These are phyloP conservation scores for Fusarium pseudonygamai DNA, from an alignment of 2,329 filamentous ascomycete species.

Conservation along the genomic window DNA sequence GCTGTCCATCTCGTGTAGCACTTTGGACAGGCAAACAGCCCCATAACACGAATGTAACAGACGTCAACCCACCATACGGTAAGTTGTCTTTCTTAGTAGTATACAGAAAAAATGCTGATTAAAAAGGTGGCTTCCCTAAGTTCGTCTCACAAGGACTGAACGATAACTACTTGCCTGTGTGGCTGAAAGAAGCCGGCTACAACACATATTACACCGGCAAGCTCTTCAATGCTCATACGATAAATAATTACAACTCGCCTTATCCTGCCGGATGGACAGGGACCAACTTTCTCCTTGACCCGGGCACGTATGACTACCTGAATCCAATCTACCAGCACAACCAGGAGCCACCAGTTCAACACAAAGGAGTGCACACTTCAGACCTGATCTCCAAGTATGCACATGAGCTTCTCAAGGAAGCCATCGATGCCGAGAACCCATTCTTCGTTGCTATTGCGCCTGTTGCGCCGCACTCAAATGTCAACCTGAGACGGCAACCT, in stretches of 20 bases:
- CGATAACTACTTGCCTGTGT: conserved; percentile 73
- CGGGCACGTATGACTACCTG: conserved; percentile 54
- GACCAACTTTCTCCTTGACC: conserved; percentile 49
- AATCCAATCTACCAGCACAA: conserved; percentile 61
- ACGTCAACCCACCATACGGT: neutral
- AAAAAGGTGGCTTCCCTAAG: conserved; percentile 65
- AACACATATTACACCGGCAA: conserved; percentile 80
- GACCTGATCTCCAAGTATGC: conserved; percentile 70
- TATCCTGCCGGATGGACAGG: conserved; percentile 67
- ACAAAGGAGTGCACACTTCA: conserved; percentile 51
- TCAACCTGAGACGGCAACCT: conserved; percentile 33
- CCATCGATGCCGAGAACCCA: conserved; percentile 61
- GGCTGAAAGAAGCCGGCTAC: conserved; percentile 75
- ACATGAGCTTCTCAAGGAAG: conserved; percentile 69
- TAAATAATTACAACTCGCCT: conserved; percentile 68
- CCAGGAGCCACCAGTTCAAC: conserved; percentile 44
- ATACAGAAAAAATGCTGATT: neutral
- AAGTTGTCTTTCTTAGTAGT: accelerated
- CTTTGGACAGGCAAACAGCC: conserved; percentile 73
- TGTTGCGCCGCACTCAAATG: conserved; percentile 71
- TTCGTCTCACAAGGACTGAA: conserved; percentile 73
- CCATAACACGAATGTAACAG: conserved; percentile 76
- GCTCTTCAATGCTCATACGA: conserved; percentile 71
- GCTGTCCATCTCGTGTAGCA: conserved; percentile 73
- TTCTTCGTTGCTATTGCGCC: conserved; percentile 76